Evolutionary conservation across 164 flowering plant genomes (phyloP).

Genomic region (Tinospora cordifolia): DNA sequence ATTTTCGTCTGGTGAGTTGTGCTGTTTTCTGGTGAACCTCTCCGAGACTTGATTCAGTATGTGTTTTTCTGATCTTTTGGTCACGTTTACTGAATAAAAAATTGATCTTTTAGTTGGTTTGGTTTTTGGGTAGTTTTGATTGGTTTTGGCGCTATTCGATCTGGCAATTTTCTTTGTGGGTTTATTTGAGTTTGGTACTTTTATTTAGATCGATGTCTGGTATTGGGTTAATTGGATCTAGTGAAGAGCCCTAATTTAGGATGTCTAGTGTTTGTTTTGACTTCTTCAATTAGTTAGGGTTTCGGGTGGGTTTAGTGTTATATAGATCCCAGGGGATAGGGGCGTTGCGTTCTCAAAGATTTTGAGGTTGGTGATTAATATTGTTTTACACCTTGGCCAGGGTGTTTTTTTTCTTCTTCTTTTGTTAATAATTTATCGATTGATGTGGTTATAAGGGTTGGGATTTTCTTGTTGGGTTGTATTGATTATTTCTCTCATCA

Average conservation of each 20-base stretch:
- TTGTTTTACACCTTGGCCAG: not conserved
- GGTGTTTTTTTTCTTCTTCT: not conserved
- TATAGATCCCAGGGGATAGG: not conserved
- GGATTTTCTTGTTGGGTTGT: not conserved
- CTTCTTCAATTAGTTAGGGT: not conserved
- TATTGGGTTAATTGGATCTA: constrained; percentile 8
- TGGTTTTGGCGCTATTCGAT: not conserved
- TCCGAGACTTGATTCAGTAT: not conserved
- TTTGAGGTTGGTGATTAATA: not conserved
- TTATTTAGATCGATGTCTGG: not conserved
- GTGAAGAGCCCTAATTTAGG: not conserved
- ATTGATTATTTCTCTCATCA: not conserved
- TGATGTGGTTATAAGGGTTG: not conserved
- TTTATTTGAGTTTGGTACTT: not conserved
- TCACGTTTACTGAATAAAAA: not conserved
- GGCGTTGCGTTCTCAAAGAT: not conserved
- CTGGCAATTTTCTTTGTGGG: not conserved
- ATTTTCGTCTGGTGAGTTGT: not conserved
- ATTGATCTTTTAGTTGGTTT: not conserved
- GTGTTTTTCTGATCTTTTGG: not conserved
- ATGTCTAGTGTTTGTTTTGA: not conserved
- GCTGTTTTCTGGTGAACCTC: not conserved
- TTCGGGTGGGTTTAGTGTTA: no score
- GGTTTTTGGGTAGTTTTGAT: not conserved
- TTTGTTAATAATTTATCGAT: not conserved